Percentiles rank a stretch among this genome's conserved stretches.
These are phyloP conservation scores for Penicillium psychrofluorescens DNA, from an alignment of 495 filamentous ascomycete species.

Conservation along the genomic window DNA sequence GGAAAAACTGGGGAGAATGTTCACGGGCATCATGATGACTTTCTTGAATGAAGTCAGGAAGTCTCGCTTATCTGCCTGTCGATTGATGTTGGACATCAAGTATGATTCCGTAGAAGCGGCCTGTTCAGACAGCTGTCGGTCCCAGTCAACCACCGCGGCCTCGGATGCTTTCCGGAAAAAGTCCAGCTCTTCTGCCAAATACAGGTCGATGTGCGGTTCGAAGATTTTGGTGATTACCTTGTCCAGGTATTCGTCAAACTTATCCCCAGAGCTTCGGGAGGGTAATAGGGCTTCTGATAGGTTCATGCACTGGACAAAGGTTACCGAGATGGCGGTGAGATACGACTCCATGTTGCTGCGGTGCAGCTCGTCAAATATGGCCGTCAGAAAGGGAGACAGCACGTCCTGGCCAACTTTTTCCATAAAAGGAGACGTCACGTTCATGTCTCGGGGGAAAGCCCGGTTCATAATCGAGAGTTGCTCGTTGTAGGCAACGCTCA, in stretches of 20 bases:
- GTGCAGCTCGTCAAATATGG: conserved; percentile 85
- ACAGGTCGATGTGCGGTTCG: conserved; percentile 88
- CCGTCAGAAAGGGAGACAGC: conserved; percentile 77
- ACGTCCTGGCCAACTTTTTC: conserved; percentile 80
- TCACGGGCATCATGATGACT: conserved; percentile 97
- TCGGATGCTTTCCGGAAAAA: conserved; percentile 72
- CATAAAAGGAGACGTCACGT: conserved; percentile 70
- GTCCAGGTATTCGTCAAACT: conserved; percentile 49
- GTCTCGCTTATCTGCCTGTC: conserved; percentile 92
- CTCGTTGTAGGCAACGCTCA: conserved; percentile 71
- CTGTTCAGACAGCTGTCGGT: conserved; percentile 82
- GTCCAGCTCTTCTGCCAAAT: conserved; percentile 86
- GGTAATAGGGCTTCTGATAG: conserved; percentile 63
- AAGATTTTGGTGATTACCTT: conserved; percentile 63
- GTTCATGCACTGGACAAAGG: conserved; percentile 76
- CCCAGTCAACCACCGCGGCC: conserved; percentile 74
- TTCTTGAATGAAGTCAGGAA: conserved; percentile 97
- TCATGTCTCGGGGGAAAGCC: conserved; percentile 71
- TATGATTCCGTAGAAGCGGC: conserved; percentile 88
- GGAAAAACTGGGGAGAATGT: conserved; percentile 67
- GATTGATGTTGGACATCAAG: conserved; percentile 88
- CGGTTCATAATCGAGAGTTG: conserved; percentile 76
- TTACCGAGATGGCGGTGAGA: conserved; percentile 74
- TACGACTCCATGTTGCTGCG: conserved; percentile 68
- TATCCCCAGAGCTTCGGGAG: conserved; percentile 49